phyloP scores from a whole-genome alignment of 371 early-diverging fungal species.

The Phascolomyces articulosus region DNA sequence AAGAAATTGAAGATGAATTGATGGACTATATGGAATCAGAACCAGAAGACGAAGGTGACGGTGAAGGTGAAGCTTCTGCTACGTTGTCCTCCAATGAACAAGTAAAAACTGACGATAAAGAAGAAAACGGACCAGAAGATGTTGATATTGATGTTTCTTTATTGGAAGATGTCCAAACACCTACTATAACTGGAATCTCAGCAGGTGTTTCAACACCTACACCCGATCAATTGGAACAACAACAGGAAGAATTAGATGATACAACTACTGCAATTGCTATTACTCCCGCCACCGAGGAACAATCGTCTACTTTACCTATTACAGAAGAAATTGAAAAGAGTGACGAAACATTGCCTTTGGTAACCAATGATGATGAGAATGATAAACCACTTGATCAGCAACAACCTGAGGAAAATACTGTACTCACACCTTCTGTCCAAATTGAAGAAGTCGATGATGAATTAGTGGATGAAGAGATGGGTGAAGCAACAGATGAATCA shows the following conservation, averaged over 20 bases:
- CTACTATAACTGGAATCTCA: neutral
- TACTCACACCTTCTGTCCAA: neutral
- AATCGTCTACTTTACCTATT: no score
- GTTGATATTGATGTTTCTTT: neutral
- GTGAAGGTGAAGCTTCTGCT: neutral
- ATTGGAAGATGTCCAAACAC: neutral
- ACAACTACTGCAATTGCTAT: neutral
- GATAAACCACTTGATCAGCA: neutral
- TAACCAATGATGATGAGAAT: no score
- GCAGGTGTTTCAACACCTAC: neutral
- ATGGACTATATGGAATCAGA: conserved; percentile 7
- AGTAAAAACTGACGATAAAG: neutral
- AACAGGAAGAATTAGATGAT: neutral
- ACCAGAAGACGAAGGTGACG: conserved; percentile 4
- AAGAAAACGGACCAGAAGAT: neutral
- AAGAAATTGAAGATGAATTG: conserved; percentile 8
- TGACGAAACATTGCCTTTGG: no score
- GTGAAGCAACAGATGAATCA: no score
- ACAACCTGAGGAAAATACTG: neutral
- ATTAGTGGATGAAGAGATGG: no score
- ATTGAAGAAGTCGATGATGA: neutral
- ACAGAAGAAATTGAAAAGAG: no score
- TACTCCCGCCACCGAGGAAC: no score
- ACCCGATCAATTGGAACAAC: neutral
- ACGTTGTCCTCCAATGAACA: no score